These are phyloP conservation scores for Clarireedia homoeocarpa DNA, from an alignment of 2,329 filamentous ascomycete genomes.

Conservation along the genomic window DNA sequence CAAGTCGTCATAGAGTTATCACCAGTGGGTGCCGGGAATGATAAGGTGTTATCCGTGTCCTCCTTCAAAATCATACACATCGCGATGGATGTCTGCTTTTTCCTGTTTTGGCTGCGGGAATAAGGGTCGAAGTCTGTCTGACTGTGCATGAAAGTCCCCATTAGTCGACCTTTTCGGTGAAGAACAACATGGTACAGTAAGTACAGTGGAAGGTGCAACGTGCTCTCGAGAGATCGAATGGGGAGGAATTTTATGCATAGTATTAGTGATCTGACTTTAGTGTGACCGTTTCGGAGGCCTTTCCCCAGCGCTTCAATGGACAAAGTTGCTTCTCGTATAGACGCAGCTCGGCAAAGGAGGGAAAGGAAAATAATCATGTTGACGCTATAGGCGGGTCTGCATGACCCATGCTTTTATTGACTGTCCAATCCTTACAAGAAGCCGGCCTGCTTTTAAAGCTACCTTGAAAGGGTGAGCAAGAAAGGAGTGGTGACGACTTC, in stretches of 20 bases:
- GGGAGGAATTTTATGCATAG: not conserved
- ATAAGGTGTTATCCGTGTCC: not conserved
- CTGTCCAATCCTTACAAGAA: not conserved
- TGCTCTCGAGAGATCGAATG: slow-evolving; percentile 1
- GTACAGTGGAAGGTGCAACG: not conserved
- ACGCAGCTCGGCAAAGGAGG: slow-evolving; percentile 9
- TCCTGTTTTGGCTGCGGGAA: not conserved
- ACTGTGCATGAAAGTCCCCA: not conserved
- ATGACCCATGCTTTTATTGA: not conserved
- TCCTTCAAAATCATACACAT: not conserved
- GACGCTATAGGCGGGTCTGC: slow-evolving; percentile 8
- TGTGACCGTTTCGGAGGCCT: slow-evolving; percentile 4
- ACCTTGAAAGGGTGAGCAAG: too few species aligned
- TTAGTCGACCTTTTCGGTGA: not conserved
- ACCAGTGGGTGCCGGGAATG: not conserved
- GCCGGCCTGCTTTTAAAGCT: not conserved
- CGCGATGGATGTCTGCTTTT: not conserved
- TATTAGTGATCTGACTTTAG: slow-evolving; percentile 4
- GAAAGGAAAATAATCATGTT: not conserved
- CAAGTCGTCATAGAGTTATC: not conserved
- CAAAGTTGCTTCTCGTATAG: slow-evolving; percentile 6
- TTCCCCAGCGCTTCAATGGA: slow-evolving; percentile 8
- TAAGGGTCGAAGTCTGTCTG: not conserved
- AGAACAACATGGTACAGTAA: slow-evolving; percentile 2
- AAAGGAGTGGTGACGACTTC: not conserved